Base-by-base conservation (phyloP, 768 basidiomycete species). In the Boletus vinaceobasis region DNA sequence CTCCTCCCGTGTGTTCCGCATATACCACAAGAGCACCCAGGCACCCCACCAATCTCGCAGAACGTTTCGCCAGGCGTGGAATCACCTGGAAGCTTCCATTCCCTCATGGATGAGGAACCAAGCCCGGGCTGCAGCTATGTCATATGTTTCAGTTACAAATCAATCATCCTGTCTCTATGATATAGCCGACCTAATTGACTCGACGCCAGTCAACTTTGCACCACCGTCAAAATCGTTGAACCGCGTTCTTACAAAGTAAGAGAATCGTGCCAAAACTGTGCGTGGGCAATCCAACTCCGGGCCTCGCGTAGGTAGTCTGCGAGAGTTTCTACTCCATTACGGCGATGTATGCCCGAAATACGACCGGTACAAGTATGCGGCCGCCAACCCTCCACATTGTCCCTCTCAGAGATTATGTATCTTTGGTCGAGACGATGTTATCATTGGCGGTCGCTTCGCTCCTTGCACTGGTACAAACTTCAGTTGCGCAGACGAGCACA, bases 401-500 rank as follows among this genome's bases (percentile, higher is more conserved):
- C 15, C 11, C 32, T 23, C 32, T 39, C n/a, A 27, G 11, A 48
- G 8, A 32, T 23, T 23, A 23, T 23, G 8, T 32, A 14, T 32
- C 19, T 11, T n/a, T 29, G 42, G 31, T 48, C n/a, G 7, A 44
- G 23, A 53, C 37, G 19, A 43, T 55, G 29, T n/a, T 55, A 9
- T 27, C 43, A 8, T 19, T 64, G 19, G 26, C 29, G 40, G 32
- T 61, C 31, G 21, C 38, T 43, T 43, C 21, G 1, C 31, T 64
- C 27, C 38, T 61, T 40, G 43, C 59, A 26, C 36, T 58, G 26
- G 27, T 48, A 32, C 38, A 50, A 40, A 43, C 23, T 13, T 26
- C 44, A 11, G 19, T 45, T 15, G 53, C 26, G 6, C 50, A 44
- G 52, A 56, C 43, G 10, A 26, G 43, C 43, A 47, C 26, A n/a